Conservation (phyloP, 805 yeast species). For the Candida piceae region DNA sequence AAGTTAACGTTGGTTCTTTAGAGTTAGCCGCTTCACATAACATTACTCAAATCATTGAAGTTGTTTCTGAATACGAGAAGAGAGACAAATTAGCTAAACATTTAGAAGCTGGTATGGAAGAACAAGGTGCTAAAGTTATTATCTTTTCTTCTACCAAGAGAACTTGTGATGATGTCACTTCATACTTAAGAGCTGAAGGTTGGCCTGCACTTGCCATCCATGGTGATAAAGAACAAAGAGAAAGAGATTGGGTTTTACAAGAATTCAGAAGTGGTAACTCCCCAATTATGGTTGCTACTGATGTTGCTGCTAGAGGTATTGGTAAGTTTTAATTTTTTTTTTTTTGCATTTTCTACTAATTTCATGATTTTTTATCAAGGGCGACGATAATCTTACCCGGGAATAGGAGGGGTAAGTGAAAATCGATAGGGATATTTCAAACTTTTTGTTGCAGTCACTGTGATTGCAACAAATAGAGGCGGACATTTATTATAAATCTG, state of each 20-base stretch:
- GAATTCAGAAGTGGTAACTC: slow-evolving; percentile 91
- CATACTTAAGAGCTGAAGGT: slow-evolving; percentile 89
- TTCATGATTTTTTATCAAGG: neutral
- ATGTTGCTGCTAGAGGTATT: slow-evolving; percentile 92
- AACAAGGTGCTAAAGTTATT: slow-evolving; percentile 69
- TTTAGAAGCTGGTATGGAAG: slow-evolving; percentile 73
- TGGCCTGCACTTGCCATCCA: slow-evolving; percentile 99
- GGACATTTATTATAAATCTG: neutral
- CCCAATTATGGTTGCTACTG: slow-evolving; percentile 98
- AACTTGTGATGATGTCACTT: slow-evolving; percentile 93
- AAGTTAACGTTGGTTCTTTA: slow-evolving; percentile 93
- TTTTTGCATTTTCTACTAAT: slow-evolving; percentile 9
- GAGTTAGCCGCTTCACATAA: slow-evolving; percentile 96
- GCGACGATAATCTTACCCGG: too few species aligned
- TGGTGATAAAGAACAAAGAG: slow-evolving; percentile 96
- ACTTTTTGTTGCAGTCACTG: too few species aligned
- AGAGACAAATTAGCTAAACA: slow-evolving; percentile 84
- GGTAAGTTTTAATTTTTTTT: slow-evolving; percentile 59
- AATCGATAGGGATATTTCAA: neutral
- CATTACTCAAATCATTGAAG: slow-evolving; percentile 90
- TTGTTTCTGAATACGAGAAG: slow-evolving; percentile 87
- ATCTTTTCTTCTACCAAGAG: slow-evolving; percentile 96
- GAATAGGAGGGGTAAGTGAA: neutral
- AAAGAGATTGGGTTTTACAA: slow-evolving; percentile 96
- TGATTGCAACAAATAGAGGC: too few species aligned